phyloP scores from a whole-genome alignment of 2,329 filamentous ascomycete species.

The Cordyceps pruinosa region DNA sequence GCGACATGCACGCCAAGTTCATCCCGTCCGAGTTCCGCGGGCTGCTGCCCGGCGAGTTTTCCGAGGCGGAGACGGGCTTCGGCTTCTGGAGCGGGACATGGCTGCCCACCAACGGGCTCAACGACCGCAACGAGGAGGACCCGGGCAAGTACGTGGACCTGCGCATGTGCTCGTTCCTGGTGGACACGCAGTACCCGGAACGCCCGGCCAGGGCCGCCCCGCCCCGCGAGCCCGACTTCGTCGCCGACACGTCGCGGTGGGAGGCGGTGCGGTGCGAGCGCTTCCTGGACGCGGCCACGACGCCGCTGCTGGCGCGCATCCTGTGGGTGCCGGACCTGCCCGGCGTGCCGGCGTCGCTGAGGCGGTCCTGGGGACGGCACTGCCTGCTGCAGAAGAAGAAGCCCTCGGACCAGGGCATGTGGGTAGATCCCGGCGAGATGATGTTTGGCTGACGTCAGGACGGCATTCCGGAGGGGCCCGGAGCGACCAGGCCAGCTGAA shows the following conservation, averaged over 20 bases:
- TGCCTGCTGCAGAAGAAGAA: conserved; percentile 65
- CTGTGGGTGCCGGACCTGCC: conserved; percentile 73
- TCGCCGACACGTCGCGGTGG: conserved; percentile 69
- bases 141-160: conserved; percentile 77
- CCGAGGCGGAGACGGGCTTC: conserved; percentile 61
- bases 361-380: conserved; percentile 79
- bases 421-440: conserved; percentile 14
- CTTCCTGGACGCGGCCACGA: conserved; percentile 75
- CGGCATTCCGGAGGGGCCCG: neutral
- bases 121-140: conserved; percentile 86
- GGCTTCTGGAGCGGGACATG: conserved; percentile 79
- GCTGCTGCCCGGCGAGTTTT: conserved; percentile 84
- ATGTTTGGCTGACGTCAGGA: conserved; percentile 14
- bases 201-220: conserved; percentile 43
- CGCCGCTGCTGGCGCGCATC: conserved; percentile 65
- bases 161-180: conserved; percentile 69
- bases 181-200: conserved; percentile 76
- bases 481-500: neutral
- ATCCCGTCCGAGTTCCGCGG: conserved; percentile 85
- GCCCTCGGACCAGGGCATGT: conserved; percentile 13
- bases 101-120: conserved; percentile 76
- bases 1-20: conserved; percentile 80
- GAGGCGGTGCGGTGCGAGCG: conserved; percentile 64
- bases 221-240: conserved; percentile 66
- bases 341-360: conserved; percentile 61